A percentile compares a stretch with the other conserved stretches of the same genome.
phyloP scores from a whole-genome alignment of 2,329 filamentous ascomycete species.

The Alternaria incomplexa region DNA sequence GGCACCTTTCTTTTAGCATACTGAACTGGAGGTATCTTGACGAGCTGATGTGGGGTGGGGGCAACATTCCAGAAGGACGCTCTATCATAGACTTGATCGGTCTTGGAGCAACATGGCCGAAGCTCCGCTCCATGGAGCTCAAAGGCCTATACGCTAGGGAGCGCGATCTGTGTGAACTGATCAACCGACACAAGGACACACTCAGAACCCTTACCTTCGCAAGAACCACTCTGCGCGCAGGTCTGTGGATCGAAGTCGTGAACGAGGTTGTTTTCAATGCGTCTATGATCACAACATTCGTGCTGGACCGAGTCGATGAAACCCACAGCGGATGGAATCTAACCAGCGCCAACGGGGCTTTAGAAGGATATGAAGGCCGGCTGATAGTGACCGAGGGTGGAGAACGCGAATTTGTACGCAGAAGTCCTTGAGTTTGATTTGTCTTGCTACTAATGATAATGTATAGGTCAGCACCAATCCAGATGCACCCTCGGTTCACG shows the following conservation, averaged over 20 bases:
- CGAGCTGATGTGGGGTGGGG: conserved; percentile 7
- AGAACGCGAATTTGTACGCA: conserved; percentile 23
- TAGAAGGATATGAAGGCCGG: conserved; percentile 17
- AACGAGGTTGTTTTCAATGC: conserved; percentile 29
- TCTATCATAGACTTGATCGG: conserved; percentile 20
- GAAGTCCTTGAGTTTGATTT: background rate
- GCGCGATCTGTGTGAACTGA: conserved; percentile 22
- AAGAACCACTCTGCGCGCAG: conserved; percentile 20
- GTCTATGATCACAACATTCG: conserved; percentile 23
- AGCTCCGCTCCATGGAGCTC: conserved; percentile 28
- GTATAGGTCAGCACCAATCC: conserved; percentile 8
- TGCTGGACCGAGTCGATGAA: conserved; percentile 30
- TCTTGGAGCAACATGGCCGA: conserved; percentile 28
- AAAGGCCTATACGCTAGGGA: conserved; percentile 24
- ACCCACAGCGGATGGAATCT: too few species aligned
- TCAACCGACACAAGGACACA: conserved; percentile 28
- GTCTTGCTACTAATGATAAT: background rate
- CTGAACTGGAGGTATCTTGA: conserved; percentile 7
- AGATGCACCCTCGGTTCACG: conserved; percentile 7
- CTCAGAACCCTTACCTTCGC: conserved; percentile 21
- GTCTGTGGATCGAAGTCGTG: conserved; percentile 34
- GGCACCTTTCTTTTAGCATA: conserved; percentile 25
- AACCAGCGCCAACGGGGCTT: background rate
- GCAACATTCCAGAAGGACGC: background rate
- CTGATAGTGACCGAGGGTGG: conserved; percentile 6